Evolutionary conservation across 2,329 filamentous ascomycete genomes (phyloP), one percentile per base, ranked within the genome.

Genomic region (Nothophoma quercina): DNA sequence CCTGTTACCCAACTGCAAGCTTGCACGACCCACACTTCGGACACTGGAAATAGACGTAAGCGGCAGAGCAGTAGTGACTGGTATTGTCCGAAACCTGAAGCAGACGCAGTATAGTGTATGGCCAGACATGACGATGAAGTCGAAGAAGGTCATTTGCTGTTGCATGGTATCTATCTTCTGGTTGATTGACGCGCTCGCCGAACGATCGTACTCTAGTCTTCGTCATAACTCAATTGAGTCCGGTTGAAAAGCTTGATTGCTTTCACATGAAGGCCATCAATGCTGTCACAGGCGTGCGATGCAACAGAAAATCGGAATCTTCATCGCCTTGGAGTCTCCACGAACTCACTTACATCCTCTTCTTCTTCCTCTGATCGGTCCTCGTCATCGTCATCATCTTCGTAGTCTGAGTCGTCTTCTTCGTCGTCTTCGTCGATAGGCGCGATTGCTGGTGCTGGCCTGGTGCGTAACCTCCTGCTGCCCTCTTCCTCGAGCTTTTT

Each of bases 401-500:
- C 48, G 29, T 68, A 62, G 25, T 64, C 56, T 13, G 68, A 63
- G 35, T 67, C 65, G 7, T 57, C 46, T 5, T 60, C 60, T 10
- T 54, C 52, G 7, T 52, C 54, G n/a, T 55, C 41, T 10, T 59
- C 55, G 12, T 63, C 46, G 12, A 56, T 49, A 7, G 49, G 33
- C 7, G 18, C 13, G 7, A 8, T 23, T 4, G 21, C 16, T 40
- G 40, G 23, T 16, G 21, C 16, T 22, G 16, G 7, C 21, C 46
- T 32, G 33, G 49, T 59, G 57, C 45, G 64, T 58, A 52, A 55
- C 60, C 8, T 60, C 54, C 21, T 60, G 43, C 45, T 40, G 15
- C 70, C 65, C 32, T 67, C 65, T n/a, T 26, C 50, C 7, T 58
- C 55, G 1, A 58, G 25, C 42, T 56, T 68, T 62, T 70, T 77